Conservation (phyloP, 192 early-diverging fungal species). For the Umbelopsis sp. region DNA sequence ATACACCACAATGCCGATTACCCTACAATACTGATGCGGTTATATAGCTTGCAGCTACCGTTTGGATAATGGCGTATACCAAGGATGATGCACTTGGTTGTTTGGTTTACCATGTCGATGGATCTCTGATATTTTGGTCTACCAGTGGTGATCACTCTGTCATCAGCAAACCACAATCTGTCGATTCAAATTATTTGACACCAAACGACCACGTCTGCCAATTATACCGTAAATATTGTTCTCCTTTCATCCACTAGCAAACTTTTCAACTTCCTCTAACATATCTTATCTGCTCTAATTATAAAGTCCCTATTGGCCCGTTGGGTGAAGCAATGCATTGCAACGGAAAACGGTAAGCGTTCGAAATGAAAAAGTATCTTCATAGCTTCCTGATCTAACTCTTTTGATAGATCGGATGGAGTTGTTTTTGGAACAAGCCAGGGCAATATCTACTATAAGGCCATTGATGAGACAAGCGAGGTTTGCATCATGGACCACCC, state of each 20-base stretch:
- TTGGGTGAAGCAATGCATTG: not conserved
- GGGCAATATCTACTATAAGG: not conserved
- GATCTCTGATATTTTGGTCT: not conserved
- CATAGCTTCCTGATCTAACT: not conserved
- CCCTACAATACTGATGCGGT: not conserved
- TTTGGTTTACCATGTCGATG: not conserved
- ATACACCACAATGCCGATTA: not conserved
- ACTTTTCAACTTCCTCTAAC: not conserved
- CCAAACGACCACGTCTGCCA: not conserved
- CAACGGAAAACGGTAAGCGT: not conserved
- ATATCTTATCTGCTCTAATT: not conserved
- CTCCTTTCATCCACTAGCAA: not conserved
- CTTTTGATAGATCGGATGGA: not conserved
- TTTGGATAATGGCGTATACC: not conserved
- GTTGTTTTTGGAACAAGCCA: not conserved
- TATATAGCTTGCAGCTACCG: not conserved
- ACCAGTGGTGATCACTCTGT: not conserved
- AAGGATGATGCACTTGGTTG: not conserved
- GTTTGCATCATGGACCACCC: slow-evolving; percentile 6
- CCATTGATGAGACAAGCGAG: not conserved
- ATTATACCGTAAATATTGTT: not conserved
- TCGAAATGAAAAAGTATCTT: not conserved
- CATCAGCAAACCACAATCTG: not conserved
- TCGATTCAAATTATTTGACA: not conserved
- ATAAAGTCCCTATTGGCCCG: not conserved